phyloP scores from a whole-genome alignment of 2,329 filamentous ascomycete genomes.

The Bretziella fagacearum region DNA sequence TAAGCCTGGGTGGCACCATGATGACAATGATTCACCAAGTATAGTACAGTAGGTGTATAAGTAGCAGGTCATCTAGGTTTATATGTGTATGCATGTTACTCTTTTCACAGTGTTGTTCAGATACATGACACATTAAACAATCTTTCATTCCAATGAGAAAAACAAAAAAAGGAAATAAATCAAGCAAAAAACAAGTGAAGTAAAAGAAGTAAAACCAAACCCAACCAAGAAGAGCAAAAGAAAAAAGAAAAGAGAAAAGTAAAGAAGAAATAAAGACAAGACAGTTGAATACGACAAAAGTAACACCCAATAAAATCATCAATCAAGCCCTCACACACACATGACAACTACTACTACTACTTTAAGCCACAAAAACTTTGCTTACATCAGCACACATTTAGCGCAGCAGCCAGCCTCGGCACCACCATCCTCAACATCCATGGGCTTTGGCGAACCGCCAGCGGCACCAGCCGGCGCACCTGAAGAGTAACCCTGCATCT shows the following conservation, averaged over 20 bases:
- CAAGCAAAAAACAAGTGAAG: background rate
- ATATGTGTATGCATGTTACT: too few relatives aligned
- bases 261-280: background rate
- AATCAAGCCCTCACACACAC: conserved; percentile 7
- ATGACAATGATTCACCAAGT: too few relatives aligned
- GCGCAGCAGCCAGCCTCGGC: conserved; percentile 62
- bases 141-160: background rate
- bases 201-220: conserved; percentile 8
- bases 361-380: background rate
- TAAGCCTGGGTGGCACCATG: too few relatives aligned
- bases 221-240: conserved; percentile 14
- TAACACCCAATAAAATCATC: conserved; percentile 14
- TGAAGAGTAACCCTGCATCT: conserved; percentile 77
- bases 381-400: conserved; percentile 78
- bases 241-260: conserved; percentile 3
- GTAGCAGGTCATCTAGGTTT: too few relatives aligned
- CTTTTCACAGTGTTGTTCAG: too few relatives aligned
- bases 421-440: conserved; percentile 59
- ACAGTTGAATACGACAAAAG: background rate
- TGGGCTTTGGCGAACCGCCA: conserved; percentile 50
- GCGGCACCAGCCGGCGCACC: conserved; percentile 44
- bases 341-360: background rate
- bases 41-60: too few relatives aligned
- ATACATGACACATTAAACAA: background rate
- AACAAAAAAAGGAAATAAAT: background rate